Percentiles rank a stretch among this genome's conserved stretches.
Conservation (phyloP, 2,329 filamentous ascomycete genomes). For the Cytospora chrysosperma region DNA sequence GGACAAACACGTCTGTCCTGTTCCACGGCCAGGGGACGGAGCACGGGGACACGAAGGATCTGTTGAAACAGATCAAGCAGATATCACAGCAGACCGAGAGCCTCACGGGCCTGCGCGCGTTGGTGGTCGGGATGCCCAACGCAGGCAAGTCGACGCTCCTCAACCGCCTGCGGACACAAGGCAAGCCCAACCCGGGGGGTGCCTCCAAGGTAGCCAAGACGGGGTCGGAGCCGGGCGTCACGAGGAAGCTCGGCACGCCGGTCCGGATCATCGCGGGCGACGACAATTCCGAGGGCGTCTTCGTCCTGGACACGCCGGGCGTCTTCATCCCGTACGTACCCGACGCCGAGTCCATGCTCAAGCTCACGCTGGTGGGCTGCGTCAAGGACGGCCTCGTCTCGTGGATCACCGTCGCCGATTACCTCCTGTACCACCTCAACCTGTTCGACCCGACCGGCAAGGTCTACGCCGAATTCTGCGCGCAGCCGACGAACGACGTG, state of each 20-base stretch:
- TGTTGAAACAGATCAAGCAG: constrained; percentile 50
- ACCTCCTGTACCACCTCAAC: constrained; percentile 85
- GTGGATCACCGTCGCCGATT: constrained; percentile 79
- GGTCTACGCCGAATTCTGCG: constrained; percentile 61
- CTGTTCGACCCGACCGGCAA: constrained; percentile 49
- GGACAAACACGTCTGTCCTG: constrained; percentile 30
- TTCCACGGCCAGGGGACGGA: constrained; percentile 32
- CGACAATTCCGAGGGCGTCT: constrained; percentile 60
- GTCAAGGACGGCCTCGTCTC: constrained; percentile 87
- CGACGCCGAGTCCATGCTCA: constrained; percentile 85
- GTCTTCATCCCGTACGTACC: constrained; percentile 93
- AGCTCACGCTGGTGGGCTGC: constrained; percentile 85
- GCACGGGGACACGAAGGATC: constrained; percentile 34
- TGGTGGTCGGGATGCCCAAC: constrained; percentile 97
- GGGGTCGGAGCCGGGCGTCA: constrained; percentile 85
- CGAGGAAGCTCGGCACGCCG: constrained; percentile 76
- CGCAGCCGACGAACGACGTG: constrained; percentile 79
- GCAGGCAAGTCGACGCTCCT: constrained; percentile 95
- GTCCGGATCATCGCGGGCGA: constrained; percentile 68
- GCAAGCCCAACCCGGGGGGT: constrained; percentile 49
- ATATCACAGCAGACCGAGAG: constrained; percentile 52
- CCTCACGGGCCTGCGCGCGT: constrained; percentile 77
- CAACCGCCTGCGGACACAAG: constrained; percentile 74
- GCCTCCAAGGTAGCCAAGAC: constrained; percentile 71
- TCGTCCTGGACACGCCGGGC: constrained; percentile 87